Conservation (phyloP, 352 stramenopile genomes). For the Phytophthora brassicae region DNA sequence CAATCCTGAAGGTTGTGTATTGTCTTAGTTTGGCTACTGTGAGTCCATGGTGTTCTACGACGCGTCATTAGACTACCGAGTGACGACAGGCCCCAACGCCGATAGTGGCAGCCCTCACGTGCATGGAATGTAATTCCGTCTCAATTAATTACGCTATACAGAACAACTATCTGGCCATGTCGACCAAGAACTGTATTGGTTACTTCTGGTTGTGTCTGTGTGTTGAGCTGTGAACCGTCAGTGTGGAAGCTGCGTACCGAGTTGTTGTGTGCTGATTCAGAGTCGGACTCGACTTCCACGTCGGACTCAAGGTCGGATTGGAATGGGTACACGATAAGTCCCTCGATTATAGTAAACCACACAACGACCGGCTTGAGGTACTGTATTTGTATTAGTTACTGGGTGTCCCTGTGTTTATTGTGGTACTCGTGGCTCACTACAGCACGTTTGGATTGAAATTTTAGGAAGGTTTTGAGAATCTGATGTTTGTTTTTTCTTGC, state of each 20-base stretch:
- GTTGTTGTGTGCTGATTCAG: constrained; percentile 24
- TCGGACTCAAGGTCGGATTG: constrained; percentile 5
- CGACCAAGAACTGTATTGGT: constrained; percentile 56
- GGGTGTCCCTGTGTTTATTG: constrained; percentile 15
- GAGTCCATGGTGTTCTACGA: constrained; percentile 54
- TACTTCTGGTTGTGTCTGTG: constrained; percentile 45
- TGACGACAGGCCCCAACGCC: constrained; percentile 27
- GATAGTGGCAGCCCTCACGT: constrained; percentile 46
- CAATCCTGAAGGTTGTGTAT: constrained; percentile 44
- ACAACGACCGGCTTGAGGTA: constrained; percentile 7
- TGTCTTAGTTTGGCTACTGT: constrained; percentile 47
- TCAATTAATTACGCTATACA: constrained; percentile 39
- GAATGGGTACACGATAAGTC: constrained; percentile 21
- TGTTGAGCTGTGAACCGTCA: constrained; percentile 46
- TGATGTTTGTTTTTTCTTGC: background rate
- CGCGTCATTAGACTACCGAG: constrained; percentile 37
- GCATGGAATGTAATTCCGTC: constrained; percentile 39
- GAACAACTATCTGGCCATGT: constrained; percentile 45
- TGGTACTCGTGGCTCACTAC: constrained; percentile 24
- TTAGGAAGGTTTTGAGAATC: constrained; percentile 1
- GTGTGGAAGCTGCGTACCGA: constrained; percentile 25
- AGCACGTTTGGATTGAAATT: constrained; percentile 28
- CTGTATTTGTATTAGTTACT: constrained; percentile 28
- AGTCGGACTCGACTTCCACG: background rate
- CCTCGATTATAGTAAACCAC: constrained; percentile 21